Evolutionary conservation across 2,329 filamentous ascomycete genomes (phyloP), one percentile per base, ranked within the genome.

Genomic region (Stemphylium lycopersici): DNA sequence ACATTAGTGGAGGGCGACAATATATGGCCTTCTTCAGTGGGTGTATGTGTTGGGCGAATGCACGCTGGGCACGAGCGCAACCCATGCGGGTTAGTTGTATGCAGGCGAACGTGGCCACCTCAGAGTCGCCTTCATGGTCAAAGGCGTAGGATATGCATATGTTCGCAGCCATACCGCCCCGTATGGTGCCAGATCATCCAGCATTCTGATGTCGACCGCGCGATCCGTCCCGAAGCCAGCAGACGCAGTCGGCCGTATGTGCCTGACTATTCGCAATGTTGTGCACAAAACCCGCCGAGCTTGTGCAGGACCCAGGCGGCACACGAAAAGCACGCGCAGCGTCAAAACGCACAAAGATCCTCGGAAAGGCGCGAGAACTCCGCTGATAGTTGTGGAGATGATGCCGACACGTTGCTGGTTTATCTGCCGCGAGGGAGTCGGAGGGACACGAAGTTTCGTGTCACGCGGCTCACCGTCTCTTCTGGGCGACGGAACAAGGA

Each of bases 41-140:
- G 59, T 62, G 63, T 64, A 70, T 66, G 66, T 66, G 72, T 70
- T 74, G 73, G 71, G 73, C 72, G 72, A 75, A 71, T 74, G 68
- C 63, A 67, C 59, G 68, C 55, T 60, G 69, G 68, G 72, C 72
- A 75, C 67, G 67, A 73, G 63, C 60, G 54, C 64, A 69, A 36
- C 66, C 66, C 58, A 63, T 71, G 67, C 45, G 66, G 72, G 61
- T 68, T 75, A 75, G 72, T 61, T 58, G 55, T 63, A 66, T 71
- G 72, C 71, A 73, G 53, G 71, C 68, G 66, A 70, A 75, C 69
- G 72, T 75, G 72, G 68, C 67, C 63, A 63, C 52, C 68, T 64
- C 46, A 67, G 67, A 74, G 67, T 74, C 71, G 72, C 69, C 65
- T 74, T 45, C 63, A 54, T 61, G 40, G 49, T 50, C 54, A 61